Percentiles rank a stretch among this genome's conserved stretches.
Conservation (phyloP, 305 asterid species). For the Solanum aculeatissimum region DNA sequence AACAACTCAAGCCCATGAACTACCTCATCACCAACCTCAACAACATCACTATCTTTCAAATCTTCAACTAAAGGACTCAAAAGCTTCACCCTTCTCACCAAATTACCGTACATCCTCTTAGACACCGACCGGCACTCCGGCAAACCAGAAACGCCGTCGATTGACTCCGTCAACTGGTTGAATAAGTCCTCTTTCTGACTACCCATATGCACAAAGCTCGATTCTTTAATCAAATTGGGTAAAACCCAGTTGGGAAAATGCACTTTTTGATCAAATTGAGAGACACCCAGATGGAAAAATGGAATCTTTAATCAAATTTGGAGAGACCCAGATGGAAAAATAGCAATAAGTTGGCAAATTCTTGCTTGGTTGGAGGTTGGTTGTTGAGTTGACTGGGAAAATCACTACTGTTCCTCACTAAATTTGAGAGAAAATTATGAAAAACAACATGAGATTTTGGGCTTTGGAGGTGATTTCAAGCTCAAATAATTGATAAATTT, state of each 20-base stretch:
- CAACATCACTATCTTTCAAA: slow-evolving; percentile 44
- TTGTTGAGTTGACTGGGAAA: slow-evolving; percentile 1
- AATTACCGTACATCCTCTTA: slow-evolving; percentile 57
- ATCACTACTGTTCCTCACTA: not conserved
- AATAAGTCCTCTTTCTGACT: slow-evolving; percentile 27
- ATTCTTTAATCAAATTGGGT: not conserved
- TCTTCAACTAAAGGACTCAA: slow-evolving; percentile 86
- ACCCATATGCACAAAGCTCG: slow-evolving; percentile 20
- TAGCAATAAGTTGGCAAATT: not conserved
- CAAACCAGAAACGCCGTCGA: slow-evolving; percentile 38
- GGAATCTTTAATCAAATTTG: not conserved
- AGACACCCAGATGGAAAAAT: not conserved
- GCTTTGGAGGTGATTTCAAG: not conserved
- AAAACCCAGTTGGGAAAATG: not conserved
- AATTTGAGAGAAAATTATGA: not conserved
- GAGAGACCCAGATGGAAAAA: not conserved
- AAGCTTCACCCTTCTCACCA: slow-evolving; percentile 79
- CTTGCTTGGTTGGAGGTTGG: not conserved
- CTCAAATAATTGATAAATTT: not conserved
- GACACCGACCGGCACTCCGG: slow-evolving; percentile 73
- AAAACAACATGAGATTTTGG: not conserved
- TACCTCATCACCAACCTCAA: slow-evolving; percentile 40
- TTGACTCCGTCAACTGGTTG: slow-evolving; percentile 49
- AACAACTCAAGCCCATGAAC: slow-evolving; percentile 48
- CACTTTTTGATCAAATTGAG: not conserved